Percentiles rank a stretch among this genome's conserved stretches.
phyloP scores from a whole-genome alignment of 2,329 filamentous ascomycete species.

The Penicillium sp. region DNA sequence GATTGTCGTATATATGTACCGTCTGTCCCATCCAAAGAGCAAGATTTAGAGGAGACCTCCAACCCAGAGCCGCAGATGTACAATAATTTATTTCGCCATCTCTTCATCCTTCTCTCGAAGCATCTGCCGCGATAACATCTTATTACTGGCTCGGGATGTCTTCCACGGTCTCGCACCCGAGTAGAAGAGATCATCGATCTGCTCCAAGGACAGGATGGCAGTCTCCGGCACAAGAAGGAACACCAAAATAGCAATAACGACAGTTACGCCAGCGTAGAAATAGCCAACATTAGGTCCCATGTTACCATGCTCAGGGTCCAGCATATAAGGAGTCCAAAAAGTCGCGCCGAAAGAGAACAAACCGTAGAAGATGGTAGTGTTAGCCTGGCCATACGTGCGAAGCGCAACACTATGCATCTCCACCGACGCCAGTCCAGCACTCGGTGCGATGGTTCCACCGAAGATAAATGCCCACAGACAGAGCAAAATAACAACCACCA shows the following conservation, averaged over 20 bases:
- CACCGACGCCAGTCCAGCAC: slow-evolving; percentile 20
- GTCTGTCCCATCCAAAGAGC: background rate
- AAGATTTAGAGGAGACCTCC: background rate
- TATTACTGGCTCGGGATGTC: slow-evolving; percentile 21
- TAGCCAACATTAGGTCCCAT: slow-evolving; percentile 30
- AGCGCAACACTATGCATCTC: slow-evolving; percentile 28
- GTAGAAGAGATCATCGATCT: slow-evolving; percentile 26
- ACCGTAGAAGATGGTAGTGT: slow-evolving; percentile 20
- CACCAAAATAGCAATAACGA: slow-evolving; percentile 12
- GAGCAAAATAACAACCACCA: slow-evolving; percentile 24
- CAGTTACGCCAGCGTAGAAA: slow-evolving; percentile 25
- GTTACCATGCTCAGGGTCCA: slow-evolving; percentile 22
- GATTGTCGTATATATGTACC: background rate
- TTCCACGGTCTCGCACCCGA: slow-evolving; percentile 21
- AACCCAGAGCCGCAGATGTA: background rate
- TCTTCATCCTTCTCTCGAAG: background rate
- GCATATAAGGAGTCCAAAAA: slow-evolving; percentile 27
- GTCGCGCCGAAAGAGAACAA: slow-evolving; percentile 22
- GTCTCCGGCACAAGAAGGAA: slow-evolving; percentile 26
- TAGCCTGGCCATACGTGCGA: slow-evolving; percentile 26
- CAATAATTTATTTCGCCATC: background rate
- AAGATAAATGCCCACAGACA: slow-evolving; percentile 27
- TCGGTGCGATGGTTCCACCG: slow-evolving; percentile 23
- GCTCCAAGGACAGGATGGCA: slow-evolving; percentile 24
- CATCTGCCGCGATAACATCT: slow-evolving; percentile 4